A percentile compares a stretch with the other conserved stretches of the same genome.
These are phyloP conservation scores for Aspergillus japonicus DNA, from an alignment of 2,329 filamentous ascomycete species.

Conservation along the genomic window DNA sequence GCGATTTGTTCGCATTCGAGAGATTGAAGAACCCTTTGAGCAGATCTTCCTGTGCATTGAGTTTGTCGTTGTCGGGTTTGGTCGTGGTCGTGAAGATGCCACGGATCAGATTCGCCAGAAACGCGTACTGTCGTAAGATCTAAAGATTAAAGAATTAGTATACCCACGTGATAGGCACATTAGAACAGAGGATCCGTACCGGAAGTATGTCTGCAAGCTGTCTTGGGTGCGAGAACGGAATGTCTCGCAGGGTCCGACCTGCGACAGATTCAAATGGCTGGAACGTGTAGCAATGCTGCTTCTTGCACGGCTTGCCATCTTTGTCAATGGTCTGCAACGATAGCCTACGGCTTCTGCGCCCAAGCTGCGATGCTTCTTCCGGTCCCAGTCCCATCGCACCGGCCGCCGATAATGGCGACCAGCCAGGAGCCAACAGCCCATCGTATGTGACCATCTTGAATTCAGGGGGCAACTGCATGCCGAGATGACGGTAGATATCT, in stretches of 20 bases:
- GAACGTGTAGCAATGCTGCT: slow-evolving; percentile 45
- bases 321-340: slow-evolving; percentile 34
- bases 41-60: slow-evolving; percentile 10
- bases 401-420: slow-evolving; percentile 21
- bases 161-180: background rate
- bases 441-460: slow-evolving; percentile 42
- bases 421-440: slow-evolving; percentile 37
- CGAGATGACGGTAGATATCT: slow-evolving; percentile 42
- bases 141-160: slow-evolving; percentile 15
- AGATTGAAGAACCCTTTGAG: slow-evolving; percentile 2
- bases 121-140: slow-evolving; percentile 47
- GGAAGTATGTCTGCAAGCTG: slow-evolving; percentile 47
- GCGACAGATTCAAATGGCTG: slow-evolving; percentile 43
- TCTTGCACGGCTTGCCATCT: slow-evolving; percentile 28
- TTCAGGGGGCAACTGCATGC: slow-evolving; percentile 41
- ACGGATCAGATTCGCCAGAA: slow-evolving; percentile 41
- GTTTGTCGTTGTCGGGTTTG: slow-evolving; percentile 15
- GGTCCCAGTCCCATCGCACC: slow-evolving; percentile 26
- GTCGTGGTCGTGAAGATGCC: slow-evolving; percentile 32
- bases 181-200: slow-evolving; percentile 22
- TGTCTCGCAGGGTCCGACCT: slow-evolving; percentile 41
- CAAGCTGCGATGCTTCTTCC: slow-evolving; percentile 27
- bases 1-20: slow-evolving; percentile 9
- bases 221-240: slow-evolving; percentile 47
- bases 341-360: slow-evolving; percentile 34